A percentile compares a stretch with the other conserved stretches of the same genome.
Evolutionary conservation across 192 early-diverging fungal genomes (phyloP).

Genomic region (Phlyctochytrium planicorne): DNA sequence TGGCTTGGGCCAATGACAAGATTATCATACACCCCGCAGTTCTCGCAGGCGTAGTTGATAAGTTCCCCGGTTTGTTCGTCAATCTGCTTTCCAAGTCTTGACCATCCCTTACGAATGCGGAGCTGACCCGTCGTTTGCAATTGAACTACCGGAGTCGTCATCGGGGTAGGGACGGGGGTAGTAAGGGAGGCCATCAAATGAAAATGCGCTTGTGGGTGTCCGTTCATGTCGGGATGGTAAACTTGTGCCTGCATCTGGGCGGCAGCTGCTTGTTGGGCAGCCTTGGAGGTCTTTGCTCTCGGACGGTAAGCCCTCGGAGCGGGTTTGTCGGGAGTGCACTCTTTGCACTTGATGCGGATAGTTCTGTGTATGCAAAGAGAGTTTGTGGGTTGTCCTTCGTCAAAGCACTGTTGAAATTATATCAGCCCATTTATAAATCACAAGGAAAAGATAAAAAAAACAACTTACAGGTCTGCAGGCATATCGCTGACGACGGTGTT

Average conservation of each 20-base stretch:
- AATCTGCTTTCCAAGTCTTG: background rate
- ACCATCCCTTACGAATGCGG: background rate
- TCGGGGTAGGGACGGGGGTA: background rate
- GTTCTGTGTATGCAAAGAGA: constrained; percentile 28
- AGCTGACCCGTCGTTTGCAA: background rate
- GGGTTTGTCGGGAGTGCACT: constrained; percentile 17
- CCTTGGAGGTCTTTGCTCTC: constrained; percentile 6
- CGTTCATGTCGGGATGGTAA: too few relatives aligned
- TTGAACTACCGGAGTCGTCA: background rate
- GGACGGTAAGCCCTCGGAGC: constrained; percentile 11
- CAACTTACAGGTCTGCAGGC: background rate
- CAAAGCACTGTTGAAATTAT: constrained; percentile 19
- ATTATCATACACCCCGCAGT: background rate
- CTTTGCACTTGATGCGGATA: constrained; percentile 24
- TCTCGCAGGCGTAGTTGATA: background rate
- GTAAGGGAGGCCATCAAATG: background rate
- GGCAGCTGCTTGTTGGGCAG: background rate
- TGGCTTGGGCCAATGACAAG: background rate
- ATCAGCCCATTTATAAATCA: background rate
- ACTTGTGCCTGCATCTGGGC: background rate
- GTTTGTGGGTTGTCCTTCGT: constrained; percentile 25
- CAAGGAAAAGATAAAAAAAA: background rate
- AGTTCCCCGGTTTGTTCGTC: background rate
- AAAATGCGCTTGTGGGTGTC: background rate
- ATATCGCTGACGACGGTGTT: constrained; percentile 27